A percentile compares a stretch with the other conserved stretches of the same genome.
Conservation (phyloP, 2,329 filamentous ascomycete genomes). For the Cladosporium velox region DNA sequence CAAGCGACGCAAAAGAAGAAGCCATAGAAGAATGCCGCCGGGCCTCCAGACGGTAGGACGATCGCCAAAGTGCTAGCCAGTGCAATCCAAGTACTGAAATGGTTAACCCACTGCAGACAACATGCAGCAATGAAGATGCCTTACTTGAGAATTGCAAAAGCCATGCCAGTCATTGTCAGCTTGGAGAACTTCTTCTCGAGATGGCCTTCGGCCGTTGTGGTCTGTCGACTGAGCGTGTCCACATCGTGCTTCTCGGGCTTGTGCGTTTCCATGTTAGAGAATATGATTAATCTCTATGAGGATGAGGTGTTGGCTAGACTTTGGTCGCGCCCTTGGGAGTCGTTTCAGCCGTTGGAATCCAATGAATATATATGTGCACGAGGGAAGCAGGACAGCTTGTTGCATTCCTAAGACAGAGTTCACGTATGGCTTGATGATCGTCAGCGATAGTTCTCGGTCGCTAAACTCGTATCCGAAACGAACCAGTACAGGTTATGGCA, state of each 20-base stretch:
- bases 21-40: slow-evolving; percentile 69
- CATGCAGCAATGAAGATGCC: background rate
- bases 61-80: slow-evolving; percentile 56
- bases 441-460: background rate
- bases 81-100: slow-evolving; percentile 52
- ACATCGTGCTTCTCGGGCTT: background rate
- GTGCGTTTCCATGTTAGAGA: background rate
- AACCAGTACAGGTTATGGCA: background rate
- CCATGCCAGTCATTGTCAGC: slow-evolving; percentile 58
- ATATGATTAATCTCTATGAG: background rate
- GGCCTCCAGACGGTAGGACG: slow-evolving; percentile 67
- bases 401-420: background rate
- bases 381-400: background rate
- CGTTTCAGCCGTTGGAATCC: background rate
- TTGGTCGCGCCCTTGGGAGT: too few species aligned
- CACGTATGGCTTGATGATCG: background rate
- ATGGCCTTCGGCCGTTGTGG: background rate
- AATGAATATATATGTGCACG: background rate
- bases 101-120: background rate
- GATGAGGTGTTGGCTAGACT: too few species aligned
- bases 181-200: slow-evolving; percentile 57
- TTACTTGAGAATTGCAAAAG: slow-evolving; percentile 59
- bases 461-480: background rate
- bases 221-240: background rate
- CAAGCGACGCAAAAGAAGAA: slow-evolving; percentile 55